Evolutionary conservation across 495 filamentous ascomycete genomes (phyloP).

Genomic region (Annulohypoxylon maeteangense): DNA sequence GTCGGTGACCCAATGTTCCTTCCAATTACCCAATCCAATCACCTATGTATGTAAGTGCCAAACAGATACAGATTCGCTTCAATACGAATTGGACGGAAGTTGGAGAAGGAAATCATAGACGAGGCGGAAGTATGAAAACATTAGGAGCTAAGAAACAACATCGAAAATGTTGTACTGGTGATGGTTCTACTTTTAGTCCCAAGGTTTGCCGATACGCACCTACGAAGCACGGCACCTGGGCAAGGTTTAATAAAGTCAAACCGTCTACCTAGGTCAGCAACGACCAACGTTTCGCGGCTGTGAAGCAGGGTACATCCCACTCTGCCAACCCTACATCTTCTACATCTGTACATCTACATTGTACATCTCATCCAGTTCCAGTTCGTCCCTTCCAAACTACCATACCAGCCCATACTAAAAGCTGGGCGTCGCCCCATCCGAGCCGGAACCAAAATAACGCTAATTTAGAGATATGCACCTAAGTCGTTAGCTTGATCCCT

Average conservation of each 20-base stretch:
- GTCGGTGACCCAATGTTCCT: not conserved
- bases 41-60: not conserved
- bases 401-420: not conserved
- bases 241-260: slow-evolving; percentile 17
- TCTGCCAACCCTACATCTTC: slow-evolving; percentile 1
- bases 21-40: not conserved
- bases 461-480: slow-evolving; percentile 25
- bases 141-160: slow-evolving; percentile 5
- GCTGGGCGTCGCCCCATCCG: slow-evolving; percentile 30
- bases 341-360: not conserved
- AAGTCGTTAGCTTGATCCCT: slow-evolving; percentile 14
- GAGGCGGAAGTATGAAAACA: slow-evolving; percentile 9
- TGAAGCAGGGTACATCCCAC: slow-evolving; percentile 18
- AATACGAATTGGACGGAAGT: slow-evolving; percentile 13
- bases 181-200: slow-evolving; percentile 36
- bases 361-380: slow-evolving; percentile 1
- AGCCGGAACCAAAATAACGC: slow-evolving; percentile 20
- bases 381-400: slow-evolving; percentile 5
- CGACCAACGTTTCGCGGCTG: slow-evolving; percentile 36
- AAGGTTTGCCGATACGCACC: slow-evolving; percentile 23
- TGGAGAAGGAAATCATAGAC: slow-evolving; percentile 23
- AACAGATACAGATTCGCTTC: not conserved
- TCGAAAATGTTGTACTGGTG: not conserved
- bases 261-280: slow-evolving; percentile 8
- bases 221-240: slow-evolving; percentile 9